Conservation (phyloP, 495 filamentous ascomycete species). For the Aspergillus olivimuriae region DNA sequence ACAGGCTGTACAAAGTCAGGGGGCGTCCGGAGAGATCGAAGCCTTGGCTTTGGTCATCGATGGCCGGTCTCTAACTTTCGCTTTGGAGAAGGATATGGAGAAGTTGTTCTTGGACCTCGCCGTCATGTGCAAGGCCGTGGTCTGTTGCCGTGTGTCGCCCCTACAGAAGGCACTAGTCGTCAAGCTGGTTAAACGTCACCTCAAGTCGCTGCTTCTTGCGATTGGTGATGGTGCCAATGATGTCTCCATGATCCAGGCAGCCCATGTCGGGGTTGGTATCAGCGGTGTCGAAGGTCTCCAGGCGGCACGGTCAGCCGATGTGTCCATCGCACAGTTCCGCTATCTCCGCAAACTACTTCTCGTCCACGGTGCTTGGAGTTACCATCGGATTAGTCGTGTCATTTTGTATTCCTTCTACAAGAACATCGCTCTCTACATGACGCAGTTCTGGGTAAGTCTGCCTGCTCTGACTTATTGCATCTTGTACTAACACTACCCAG, state of each 20-base stretch:
- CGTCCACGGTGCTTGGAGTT: conserved; percentile 96
- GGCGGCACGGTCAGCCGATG: conserved; percentile 91
- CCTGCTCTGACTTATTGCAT: not conserved
- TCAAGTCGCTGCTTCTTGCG: conserved; percentile 85
- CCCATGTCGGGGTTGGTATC: conserved; percentile 97
- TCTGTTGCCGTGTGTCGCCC: conserved; percentile 99
- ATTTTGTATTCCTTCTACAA: conserved; percentile 99
- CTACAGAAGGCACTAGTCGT: conserved; percentile 97
- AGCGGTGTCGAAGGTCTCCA: conserved; percentile 98
- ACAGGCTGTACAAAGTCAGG: conserved; percentile 74
- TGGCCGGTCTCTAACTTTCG: conserved; percentile 89
- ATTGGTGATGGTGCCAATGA: conserved; percentile 99
- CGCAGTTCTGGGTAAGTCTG: conserved; percentile 87
- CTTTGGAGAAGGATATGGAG: conserved; percentile 89
- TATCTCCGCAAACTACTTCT: conserved; percentile 91
- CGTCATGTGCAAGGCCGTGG: conserved; percentile 93
- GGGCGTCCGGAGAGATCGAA: conserved; percentile 71
- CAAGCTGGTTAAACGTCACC: conserved; percentile 95
- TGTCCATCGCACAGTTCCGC: conserved; percentile 93
- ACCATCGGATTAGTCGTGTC: conserved; percentile 91
- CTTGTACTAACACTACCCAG: conserved; percentile 44
- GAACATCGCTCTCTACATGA: conserved; percentile 97
- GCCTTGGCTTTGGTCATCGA: conserved; percentile 94
- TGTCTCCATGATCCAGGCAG: conserved; percentile 99
- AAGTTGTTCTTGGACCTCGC: conserved; percentile 91